These are phyloP conservation scores for Iris macrosiphon DNA, from an alignment of 106 monocot species.

Conservation along the genomic window DNA sequence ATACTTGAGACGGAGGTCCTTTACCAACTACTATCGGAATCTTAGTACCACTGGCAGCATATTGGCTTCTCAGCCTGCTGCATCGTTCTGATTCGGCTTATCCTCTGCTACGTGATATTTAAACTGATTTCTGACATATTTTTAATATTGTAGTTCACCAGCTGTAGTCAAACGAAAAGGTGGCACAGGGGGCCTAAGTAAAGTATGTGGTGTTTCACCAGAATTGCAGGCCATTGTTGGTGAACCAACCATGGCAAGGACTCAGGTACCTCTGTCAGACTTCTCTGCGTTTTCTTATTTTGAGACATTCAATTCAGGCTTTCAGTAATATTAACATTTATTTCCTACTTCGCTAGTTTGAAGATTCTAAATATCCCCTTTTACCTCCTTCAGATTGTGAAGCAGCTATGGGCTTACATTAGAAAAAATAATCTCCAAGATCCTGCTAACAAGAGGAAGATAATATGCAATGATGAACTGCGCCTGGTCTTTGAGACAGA, in stretches of 20 bases:
- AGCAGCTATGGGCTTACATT: constrained; percentile 93
- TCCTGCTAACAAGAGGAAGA: constrained; percentile 92
- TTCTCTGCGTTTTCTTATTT: neutral
- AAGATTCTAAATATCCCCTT: neutral
- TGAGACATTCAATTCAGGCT: neutral
- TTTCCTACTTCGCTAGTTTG: neutral
- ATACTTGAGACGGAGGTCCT: no score
- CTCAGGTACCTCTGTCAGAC: constrained; percentile 57
- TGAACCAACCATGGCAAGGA: constrained; percentile 87
- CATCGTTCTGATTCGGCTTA: no score
- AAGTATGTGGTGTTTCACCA: constrained; percentile 93
- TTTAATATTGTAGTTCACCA: constrained; percentile 27
- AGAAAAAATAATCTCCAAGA: constrained; percentile 89
- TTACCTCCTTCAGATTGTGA: constrained; percentile 71
- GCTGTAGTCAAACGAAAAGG: constrained; percentile 67
- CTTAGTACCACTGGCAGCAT: no score
- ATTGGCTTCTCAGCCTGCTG: no score
- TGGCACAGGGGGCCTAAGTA: constrained; percentile 82
- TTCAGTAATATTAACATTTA: no score
- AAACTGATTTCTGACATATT: neutral
- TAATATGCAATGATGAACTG: constrained; percentile 90
- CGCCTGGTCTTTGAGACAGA: constrained; percentile 93
- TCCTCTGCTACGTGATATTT: neutral
- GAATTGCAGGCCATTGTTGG: constrained; percentile 88
- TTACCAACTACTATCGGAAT: no score